Evolutionary conservation across 148 eudicot genomes (phyloP), one percentile per base, ranked within the genome.

Genomic region (Camellia lanceoleosa): DNA sequence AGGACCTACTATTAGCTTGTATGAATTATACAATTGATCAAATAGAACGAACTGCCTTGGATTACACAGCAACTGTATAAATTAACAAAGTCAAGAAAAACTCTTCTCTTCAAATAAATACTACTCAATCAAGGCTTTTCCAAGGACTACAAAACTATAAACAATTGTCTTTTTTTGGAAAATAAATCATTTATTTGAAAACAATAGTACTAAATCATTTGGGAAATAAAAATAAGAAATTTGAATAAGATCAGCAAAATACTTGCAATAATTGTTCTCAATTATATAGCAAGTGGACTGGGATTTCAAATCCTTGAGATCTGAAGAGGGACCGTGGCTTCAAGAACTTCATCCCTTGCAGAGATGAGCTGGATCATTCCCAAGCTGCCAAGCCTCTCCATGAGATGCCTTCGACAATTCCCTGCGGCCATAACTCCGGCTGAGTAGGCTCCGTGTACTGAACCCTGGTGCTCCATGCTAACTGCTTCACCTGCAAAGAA

Each of bases 401-500:
- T 73, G 51, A 96, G 85, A 87, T 86, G 92, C 80, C 78, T 86
- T 71, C 87, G 89, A 79, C 99, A 96, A 72, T 86, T 88, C 81
- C 91, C 86, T 15, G 93, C 99, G n/a, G 98, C 94, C 91, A 86
- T 89, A 10, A 92, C 83, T 68, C 98, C 99, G 10, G 99, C 86
- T 3, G 92, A 89, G 82, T 92, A 96, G 14, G 98, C 99, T 19
- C 99, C 99, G 76, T 96, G 99, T 1, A 96, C 99, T 3, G 99
- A 96, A 65, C 99, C 99, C 84, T 96, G 95, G 78, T 96, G 91
- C 76, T 96, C 98, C 76, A 85, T 77, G 81, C 99, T 96, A 49
- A 92, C 92, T 3, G 99, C 99, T 86, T 96, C 99, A 30, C 99
- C 99, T 20, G 89, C 99, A 78, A 96, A 96, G 89, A 93, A 96